These are phyloP conservation scores for Aspergillus indologenus DNA, from an alignment of 495 filamentous ascomycete species.

Conservation along the genomic window DNA sequence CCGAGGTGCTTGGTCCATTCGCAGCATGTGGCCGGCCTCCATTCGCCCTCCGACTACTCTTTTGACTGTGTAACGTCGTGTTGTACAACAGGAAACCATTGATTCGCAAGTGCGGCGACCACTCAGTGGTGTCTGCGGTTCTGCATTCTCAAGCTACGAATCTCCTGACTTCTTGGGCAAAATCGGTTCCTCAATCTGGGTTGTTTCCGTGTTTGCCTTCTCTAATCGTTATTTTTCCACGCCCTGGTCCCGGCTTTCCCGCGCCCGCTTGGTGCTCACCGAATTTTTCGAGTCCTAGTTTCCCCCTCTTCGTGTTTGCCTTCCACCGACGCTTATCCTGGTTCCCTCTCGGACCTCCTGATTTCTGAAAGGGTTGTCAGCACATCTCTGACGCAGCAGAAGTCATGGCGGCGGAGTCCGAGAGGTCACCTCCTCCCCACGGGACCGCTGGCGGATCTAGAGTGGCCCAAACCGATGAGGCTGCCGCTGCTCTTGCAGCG, in stretches of 20 bases:
- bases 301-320: constrained; percentile 20
- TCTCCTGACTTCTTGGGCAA: constrained; percentile 11
- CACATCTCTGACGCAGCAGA: constrained; percentile 28
- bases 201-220: constrained; percentile 10
- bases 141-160: constrained; percentile 11
- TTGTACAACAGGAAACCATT: constrained; percentile 29
- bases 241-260: constrained; percentile 6
- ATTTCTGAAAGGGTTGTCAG: constrained; percentile 39
- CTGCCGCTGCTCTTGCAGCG: constrained; percentile 19
- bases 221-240: not conserved
- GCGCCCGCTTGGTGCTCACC: constrained; percentile 4
- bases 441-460: constrained; percentile 35
- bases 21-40: constrained; percentile 46
- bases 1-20: constrained; percentile 21
- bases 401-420: constrained; percentile 46
- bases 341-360: constrained; percentile 42
- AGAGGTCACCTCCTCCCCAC: constrained; percentile 42
- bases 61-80: constrained; percentile 39
- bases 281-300: constrained; percentile 27
- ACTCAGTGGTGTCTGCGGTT: constrained; percentile 3
- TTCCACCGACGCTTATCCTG: constrained; percentile 27
- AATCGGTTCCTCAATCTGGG: not conserved
- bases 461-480: constrained; percentile 30
- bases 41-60: constrained; percentile 36
- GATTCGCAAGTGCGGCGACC: constrained; percentile 13